Base-by-base conservation (phyloP, 345 rosid genomes). In the Gossypium raimondii region DNA sequence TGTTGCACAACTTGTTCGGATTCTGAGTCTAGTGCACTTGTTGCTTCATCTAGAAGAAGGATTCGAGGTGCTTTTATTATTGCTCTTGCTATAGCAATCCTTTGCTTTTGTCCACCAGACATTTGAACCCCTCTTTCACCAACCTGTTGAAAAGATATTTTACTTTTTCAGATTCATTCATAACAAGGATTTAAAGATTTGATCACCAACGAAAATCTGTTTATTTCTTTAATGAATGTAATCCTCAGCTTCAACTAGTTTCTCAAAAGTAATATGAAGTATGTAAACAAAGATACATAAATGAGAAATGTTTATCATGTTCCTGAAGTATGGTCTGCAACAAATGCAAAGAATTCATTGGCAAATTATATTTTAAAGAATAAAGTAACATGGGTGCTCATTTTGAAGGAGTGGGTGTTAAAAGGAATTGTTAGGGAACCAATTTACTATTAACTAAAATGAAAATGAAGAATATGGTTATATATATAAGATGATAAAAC, bases 61-160 rank as follows among this genome's bases (percentile, higher is more conserved):
- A 90, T 86, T 9, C 60, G 82, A 0, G 97, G 97, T 2, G 89
- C 81, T 84, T 87, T 92, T 73, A 90, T 87, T 16, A 90, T 81
- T 14, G 97, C 95, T 67, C 92, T 77, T 0, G 97, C 93, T 2
- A 90, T 92, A 14, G 95, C 97, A 1, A 92, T 90, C 73, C 97
- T 89, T 57, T 92, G 94, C 80, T 92, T 92, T 55, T 92, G 97
- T 3, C 97, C 97, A 75, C 94, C 97, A 20, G 97, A 89, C 89
- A 92, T 84, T 70, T 92, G 93, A 48, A 86, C 88, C 25, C 95
- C 97, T 77, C 93, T 81, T 70, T 92, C 95, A 2, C 97, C 97
- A 47, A 92, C 97, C 94, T 89, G 75, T 73, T 64, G 16, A 69
- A 51, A 18, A 70, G 18, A n/a, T 1, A 34, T 34, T 34, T 34